Evolutionary conservation across 352 stramenopile species (phyloP), one percentile per base, ranked within the genome.

Genomic region (Phytophthora pinifolia): DNA sequence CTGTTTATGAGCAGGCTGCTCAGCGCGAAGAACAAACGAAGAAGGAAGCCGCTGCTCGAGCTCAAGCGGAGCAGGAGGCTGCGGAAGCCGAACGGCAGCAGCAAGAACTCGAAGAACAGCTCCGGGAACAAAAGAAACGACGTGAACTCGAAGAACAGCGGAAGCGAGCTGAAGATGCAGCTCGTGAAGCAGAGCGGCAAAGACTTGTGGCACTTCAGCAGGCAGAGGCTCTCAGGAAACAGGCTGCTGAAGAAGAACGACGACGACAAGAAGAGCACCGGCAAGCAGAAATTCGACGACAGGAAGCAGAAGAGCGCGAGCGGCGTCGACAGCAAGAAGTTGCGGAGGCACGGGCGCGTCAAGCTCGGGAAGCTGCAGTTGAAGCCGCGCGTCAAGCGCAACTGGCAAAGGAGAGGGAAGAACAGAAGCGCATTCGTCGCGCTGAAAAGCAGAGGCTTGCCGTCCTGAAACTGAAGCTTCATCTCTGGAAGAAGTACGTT

Each of bases 401-500:
- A 33, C 43, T 92, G 34, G 76, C 73, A 3, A 66, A 64, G 17
- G 81, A 86, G 49, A 63, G 52, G n/a, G 65, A 49, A 37, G 62
- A 71, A 60, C 48, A 33, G 32, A 74, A 72, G 32, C 57, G 48
- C n/a, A 33, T 58, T n/a, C 53, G 44, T 20, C 62, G 61, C 17
- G 63, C 57, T 20, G 71, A 76, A 50, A 72, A 89, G 60, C 71
- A 87, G 41, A 70, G 54, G 5, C 61, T 78, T 7, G 79, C 79
- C 6, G 39, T 87, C 1, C 33, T 90, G 20, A 74, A 79, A 41
- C 50, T 93, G 15, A 77, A 59, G 31, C 74, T 93, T 15, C 67
- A 77, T 14, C 34, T 70, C 30, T 93, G 83, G 83, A 79, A 67
- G 37, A 86, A 81, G 34, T 91, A 87, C 60, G 65, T 76, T n/a